Evolutionary conservation across 1,284 basidiomycete species (phyloP).

Genomic region (Trichosporon faecale): DNA sequence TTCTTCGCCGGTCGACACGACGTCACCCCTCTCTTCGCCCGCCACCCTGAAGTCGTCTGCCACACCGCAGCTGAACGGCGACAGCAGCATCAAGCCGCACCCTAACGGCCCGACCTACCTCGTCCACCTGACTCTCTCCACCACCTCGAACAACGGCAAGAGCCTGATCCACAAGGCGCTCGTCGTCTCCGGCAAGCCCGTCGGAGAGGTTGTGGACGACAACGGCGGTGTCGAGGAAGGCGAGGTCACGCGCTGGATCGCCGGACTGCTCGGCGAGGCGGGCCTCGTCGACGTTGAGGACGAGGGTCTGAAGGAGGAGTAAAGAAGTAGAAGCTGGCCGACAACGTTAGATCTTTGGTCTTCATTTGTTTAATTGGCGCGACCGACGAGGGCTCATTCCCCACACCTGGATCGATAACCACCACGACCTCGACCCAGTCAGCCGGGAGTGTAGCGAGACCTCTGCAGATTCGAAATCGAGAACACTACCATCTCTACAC

Average conservation of each 20-base stretch:
- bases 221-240: conserved; percentile 47
- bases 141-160: conserved; percentile 49
- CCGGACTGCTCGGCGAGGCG: conserved; percentile 34
- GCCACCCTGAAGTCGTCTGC: conserved; percentile 20
- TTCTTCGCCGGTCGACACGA: conserved; percentile 32
- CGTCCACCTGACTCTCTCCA: conserved; percentile 39
- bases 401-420: background rate
- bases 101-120: conserved; percentile 41
- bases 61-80: background rate
- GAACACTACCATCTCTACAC: conserved; percentile 1
- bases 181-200: conserved; percentile 35
- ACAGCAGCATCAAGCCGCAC: conserved; percentile 17
- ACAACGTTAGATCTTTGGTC: conserved; percentile 4
- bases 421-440: background rate
- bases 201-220: conserved; percentile 46
- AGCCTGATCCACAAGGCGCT: conserved; percentile 42
- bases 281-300: conserved; percentile 43
- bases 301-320: conserved; percentile 38
- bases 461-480: background rate
- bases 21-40: conserved; percentile 28
- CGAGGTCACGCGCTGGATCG: conserved; percentile 43
- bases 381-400: background rate
- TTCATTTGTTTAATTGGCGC: background rate
- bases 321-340: conserved; percentile 1
- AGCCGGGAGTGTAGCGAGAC: too few relatives aligned